Evolutionary conservation across 129 eudicot genomes (phyloP), one percentile per base, ranked within the genome.

Genomic region (Helichrysum umbraculigerum): DNA sequence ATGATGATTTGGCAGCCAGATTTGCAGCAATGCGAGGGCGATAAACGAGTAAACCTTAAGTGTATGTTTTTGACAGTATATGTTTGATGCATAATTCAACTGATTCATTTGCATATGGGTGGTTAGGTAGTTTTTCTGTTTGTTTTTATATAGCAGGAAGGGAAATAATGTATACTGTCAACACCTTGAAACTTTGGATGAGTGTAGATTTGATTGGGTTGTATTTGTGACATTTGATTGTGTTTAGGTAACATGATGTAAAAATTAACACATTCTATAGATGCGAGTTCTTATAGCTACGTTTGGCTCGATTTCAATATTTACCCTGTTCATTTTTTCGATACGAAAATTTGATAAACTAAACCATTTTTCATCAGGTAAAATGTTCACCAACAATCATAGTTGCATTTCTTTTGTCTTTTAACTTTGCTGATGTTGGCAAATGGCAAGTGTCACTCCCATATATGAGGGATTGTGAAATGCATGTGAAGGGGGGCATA

Each of bases 1-100:
- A 91, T 50, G 99, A 94, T 78, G 99, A 94, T 80, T 79, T 94
- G 81, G 97, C 97, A 57, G 99, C 99, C 50, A 81, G 87, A 57
- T 89, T 91, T 87, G 88, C 97, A 20, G 93, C 99, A 39, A 12
- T 47, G 54, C 54, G 54, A 47, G 54, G n/a, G 54, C 54, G 54
- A 47, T 47, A 47, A 14, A 12, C 12, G 54, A 47, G n/a, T 47
- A 47, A 47, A 47, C 17, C 17, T 47, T 47, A 17, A 47, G 54
- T 47, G 12, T 47, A 47, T 4, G 0, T 47, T 47, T 47, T 47
- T 17, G n/a, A 47, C 28, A 25, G 54, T 12, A 47, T 47, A 47
- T 4, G 0, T 47, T 47, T 17, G n/a, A 47, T 47, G 12, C 4
- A 47, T 47, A 17, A 3, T 12, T 47, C 17, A 44, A 12, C 52